Evolutionary conservation across 208 protist species (phyloP).

Genomic region (Entamoeba invadens): DNA sequence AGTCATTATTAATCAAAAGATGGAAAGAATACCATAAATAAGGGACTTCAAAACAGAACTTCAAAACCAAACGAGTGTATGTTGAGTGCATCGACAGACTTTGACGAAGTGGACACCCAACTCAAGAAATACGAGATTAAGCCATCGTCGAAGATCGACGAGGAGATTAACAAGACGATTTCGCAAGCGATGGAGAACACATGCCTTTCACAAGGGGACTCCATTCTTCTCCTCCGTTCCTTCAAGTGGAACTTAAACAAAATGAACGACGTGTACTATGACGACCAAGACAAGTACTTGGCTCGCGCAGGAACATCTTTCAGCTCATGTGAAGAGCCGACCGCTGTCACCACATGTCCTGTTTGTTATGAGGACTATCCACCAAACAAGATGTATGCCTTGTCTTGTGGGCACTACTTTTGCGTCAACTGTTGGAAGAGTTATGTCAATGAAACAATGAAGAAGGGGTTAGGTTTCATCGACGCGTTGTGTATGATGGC

Average conservation of each 20-base stretch:
- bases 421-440: background rate
- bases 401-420: background rate
- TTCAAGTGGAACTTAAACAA: background rate
- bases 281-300: background rate
- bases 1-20: too few relatives aligned
- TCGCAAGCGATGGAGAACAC: background rate
- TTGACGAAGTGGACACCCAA: background rate
- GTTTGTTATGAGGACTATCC: background rate
- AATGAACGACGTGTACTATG: background rate
- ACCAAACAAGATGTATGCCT: background rate
- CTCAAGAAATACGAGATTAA: background rate
- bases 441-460: background rate
- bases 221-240: background rate
- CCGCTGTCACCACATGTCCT: background rate
- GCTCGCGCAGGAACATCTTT: background rate
- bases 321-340: background rate
- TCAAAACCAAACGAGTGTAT: background rate
- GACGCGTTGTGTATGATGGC: background rate
- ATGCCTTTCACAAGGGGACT: background rate
- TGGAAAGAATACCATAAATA: background rate
- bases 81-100: background rate
- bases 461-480: background rate
- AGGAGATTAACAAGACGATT: background rate
- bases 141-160: background rate
- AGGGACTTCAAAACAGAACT: background rate